A percentile compares a stretch with the other conserved stretches of the same genome.
Conservation (phyloP, 176 grass and related monocot genomes). For the Oryza australiensis region DNA sequence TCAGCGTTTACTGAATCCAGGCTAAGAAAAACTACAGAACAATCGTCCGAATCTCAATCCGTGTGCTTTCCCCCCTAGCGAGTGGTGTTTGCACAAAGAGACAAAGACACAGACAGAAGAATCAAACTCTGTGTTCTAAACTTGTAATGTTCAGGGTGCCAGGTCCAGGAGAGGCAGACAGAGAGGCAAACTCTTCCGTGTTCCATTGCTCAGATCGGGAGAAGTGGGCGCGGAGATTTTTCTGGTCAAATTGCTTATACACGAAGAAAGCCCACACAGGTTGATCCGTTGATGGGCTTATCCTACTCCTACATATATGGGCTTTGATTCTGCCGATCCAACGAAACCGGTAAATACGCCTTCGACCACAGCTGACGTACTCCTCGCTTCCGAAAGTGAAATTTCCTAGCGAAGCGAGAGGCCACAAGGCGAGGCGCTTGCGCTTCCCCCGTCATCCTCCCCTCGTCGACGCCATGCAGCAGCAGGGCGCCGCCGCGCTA, state of each 20-base stretch:
- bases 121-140: background rate
- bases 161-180: too few species aligned
- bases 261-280: background rate
- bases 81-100: background rate
- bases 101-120: background rate
- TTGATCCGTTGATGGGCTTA: background rate
- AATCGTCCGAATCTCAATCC: background rate
- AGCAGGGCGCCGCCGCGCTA: slow-evolving; percentile 5
- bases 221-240: background rate
- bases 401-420: background rate
- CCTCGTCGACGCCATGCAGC: slow-evolving; percentile 4
- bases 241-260: background rate
- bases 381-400: background rate
- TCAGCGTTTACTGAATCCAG: background rate
- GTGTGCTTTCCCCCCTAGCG: background rate
- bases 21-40: background rate
- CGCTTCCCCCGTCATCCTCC: background rate
- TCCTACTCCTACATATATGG: background rate
- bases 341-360: background rate
- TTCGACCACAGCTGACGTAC: background rate
- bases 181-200: too few species aligned
- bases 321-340: background rate
- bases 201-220: background rate
- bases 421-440: background rate
- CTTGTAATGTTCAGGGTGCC: too few species aligned